Evolutionary conservation across 805 yeast species (phyloP), one percentile per base, ranked within the genome.

Genomic region (Wickerhamomyces bisporus): DNA sequence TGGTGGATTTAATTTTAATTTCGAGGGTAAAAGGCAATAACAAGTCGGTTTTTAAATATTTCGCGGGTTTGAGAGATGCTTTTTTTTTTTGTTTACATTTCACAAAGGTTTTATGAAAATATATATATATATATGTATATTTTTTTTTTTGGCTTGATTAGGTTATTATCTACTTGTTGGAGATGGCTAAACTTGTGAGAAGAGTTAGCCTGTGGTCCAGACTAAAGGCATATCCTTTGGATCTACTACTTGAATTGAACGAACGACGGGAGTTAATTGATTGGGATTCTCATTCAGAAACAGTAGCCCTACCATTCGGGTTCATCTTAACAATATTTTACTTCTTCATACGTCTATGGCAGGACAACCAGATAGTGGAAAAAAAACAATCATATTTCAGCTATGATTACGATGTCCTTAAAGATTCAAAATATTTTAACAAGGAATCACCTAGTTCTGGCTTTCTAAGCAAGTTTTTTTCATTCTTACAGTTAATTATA

Each of bases 201-300:
- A 53, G 39, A 23, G 52, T 42, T 28, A 41, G 53, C 6, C 20
- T 53, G 1, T 35, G 42, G 42, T 41, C 54, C 2, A 39, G 27
- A 16, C 9, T 49, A 8, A 45, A 36, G 28, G 37, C 57, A n/a
- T 53, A 52, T 29, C 60, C 58, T 1, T 31, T 53, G 6, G 60
- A 55, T 36, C 30, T 52, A 0, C 43, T 53, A 1, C 39, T 55
- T 3, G 45, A 42, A 16, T 36, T 55, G 15, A 55, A 55, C 27
- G 60, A 55, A 30, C 55, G 44, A 12, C 34, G 57, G 14, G 55
- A 47, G 28, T 41, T 54, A 17, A 48, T 55, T 16, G 58, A 55
- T 26, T 55, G 60, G 60, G 60, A 55, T 20, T 39, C 50, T 0
- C 43, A 53, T 30, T 44, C 60, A 17, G 35, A 34, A 16, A 40